Percentiles rank a stretch among this genome's conserved stretches.
These are phyloP conservation scores for Lyophyllum atratum DNA, from an alignment of 768 basidiomycete genomes.

Conservation along the genomic window DNA sequence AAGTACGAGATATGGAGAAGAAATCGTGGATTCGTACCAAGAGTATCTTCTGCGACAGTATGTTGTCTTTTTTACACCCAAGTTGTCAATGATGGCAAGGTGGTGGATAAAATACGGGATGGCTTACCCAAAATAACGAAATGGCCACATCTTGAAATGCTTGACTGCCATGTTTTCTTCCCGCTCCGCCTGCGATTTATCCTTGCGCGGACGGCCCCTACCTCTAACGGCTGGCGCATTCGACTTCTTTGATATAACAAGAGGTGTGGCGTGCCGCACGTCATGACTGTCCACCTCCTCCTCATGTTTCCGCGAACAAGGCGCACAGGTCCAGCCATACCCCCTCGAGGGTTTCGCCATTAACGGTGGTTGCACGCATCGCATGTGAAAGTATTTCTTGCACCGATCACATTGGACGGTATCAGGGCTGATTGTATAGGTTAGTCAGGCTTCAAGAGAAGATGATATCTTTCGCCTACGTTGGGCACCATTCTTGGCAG, in stretches of 20 bases:
- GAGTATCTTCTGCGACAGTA: slow-evolving; percentile 89
- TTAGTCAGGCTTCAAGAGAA: slow-evolving; percentile 17
- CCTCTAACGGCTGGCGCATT: slow-evolving; percentile 74
- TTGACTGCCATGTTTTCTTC: slow-evolving; percentile 79
- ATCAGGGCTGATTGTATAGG: slow-evolving; percentile 57
- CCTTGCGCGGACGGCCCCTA: slow-evolving; percentile 78
- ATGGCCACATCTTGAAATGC: slow-evolving; percentile 91
- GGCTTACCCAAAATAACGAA: slow-evolving; percentile 94
- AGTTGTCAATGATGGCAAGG: slow-evolving; percentile 1
- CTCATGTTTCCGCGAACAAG: slow-evolving; percentile 86
- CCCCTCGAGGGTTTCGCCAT: slow-evolving; percentile 91
- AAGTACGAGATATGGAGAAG: slow-evolving; percentile 14
- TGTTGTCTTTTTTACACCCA: slow-evolving; percentile 60
- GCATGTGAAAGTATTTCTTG: slow-evolving; percentile 94
- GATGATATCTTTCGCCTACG: slow-evolving; percentile 48
- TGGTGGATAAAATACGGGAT: slow-evolving; percentile 3
- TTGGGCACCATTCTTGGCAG: slow-evolving; percentile 88
- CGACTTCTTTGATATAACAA: slow-evolving; percentile 46
- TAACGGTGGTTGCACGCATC: slow-evolving; percentile 90
- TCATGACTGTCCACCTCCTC: slow-evolving; percentile 82
- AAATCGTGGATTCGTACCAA: slow-evolving; percentile 53
- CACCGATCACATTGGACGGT: slow-evolving; percentile 90
- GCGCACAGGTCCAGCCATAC: slow-evolving; percentile 97
- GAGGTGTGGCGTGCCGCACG: slow-evolving; percentile 58
- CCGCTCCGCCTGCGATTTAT: slow-evolving; percentile 68